phyloP scores from a whole-genome alignment of 805 yeast species.

The Hanseniaspora vineae region DNA sequence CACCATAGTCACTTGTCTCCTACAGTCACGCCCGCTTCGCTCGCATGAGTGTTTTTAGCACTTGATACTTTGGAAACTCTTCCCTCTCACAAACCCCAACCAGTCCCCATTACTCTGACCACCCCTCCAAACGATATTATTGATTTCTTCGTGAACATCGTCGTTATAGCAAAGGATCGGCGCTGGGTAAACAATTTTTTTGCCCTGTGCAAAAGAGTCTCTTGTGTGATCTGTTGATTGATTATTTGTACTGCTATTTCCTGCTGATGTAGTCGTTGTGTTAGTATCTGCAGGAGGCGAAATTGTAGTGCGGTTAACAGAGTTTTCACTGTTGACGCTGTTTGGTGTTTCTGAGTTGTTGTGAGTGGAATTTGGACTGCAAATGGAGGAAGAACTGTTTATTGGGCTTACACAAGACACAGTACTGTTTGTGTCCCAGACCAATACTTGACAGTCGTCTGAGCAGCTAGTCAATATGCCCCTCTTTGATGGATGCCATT shows the following conservation, averaged over 20 bases:
- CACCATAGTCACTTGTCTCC: no score
- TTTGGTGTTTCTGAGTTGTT: no score
- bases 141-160: conserved; percentile 46
- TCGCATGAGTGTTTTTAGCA: no score
- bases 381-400: no score
- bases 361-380: no score
- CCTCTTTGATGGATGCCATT: conserved; percentile 69
- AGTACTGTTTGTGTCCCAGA: conserved; percentile 44
- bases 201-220: conserved; percentile 1
- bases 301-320: no score
- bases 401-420: conserved; percentile 5
- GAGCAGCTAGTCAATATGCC: conserved; percentile 52
- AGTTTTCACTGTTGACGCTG: background rate
- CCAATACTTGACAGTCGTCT: conserved; percentile 60
- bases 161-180: conserved; percentile 44
- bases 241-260: background rate
- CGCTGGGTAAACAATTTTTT: conserved; percentile 5
- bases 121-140: conserved; percentile 61
- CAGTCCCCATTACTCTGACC: conserved; percentile 44
- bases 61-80: conserved; percentile 53
- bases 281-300: no score
- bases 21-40: no score
- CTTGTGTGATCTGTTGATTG: background rate
- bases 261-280: no score
- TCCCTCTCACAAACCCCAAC: conserved; percentile 66